phyloP scores from a whole-genome alignment of 805 yeast species.

The Pichia rugopelliculosa region DNA sequence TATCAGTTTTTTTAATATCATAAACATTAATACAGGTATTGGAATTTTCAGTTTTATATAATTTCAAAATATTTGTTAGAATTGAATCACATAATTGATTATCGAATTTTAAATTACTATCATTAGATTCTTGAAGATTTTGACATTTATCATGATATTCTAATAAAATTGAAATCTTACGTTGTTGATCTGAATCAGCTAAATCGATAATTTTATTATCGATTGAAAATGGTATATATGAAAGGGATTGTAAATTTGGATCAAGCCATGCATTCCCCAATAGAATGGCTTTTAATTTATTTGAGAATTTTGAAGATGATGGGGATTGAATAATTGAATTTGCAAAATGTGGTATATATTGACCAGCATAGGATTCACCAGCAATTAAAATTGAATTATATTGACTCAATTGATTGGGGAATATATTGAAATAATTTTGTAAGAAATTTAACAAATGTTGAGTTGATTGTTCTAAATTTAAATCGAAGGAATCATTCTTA shows the following conservation, averaged over 20 bases:
- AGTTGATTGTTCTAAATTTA: constrained; percentile 50
- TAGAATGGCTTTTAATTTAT: constrained; percentile 54
- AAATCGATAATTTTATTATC: constrained; percentile 47
- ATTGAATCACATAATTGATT: constrained; percentile 34
- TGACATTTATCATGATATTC: constrained; percentile 55
- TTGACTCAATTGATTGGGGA: constrained; percentile 62
- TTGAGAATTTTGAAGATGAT: constrained; percentile 14
- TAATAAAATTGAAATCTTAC: constrained; percentile 35
- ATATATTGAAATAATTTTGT: constrained; percentile 54
- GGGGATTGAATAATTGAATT: constrained; percentile 47
- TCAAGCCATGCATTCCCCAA: constrained; percentile 96
- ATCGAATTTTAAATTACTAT: constrained; percentile 15
- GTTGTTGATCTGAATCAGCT: constrained; percentile 20
- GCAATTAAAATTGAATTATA: constrained; percentile 58
- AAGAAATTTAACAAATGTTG: constrained; percentile 59
- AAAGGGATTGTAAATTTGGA: constrained; percentile 75
- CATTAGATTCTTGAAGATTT: constrained; percentile 34
- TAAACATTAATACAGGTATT: constrained; percentile 73
- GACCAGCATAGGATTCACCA: constrained; percentile 97
- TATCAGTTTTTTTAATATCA: constrained; percentile 63
- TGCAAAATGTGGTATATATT: constrained; percentile 86
- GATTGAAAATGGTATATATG: constrained; percentile 66
- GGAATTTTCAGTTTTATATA: constrained; percentile 7
- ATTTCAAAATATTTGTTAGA: constrained; percentile 31
- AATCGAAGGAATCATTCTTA: constrained; percentile 39